Percentiles rank a stretch among this genome's conserved stretches.
These are phyloP conservation scores for Fusarium xyrophilum DNA, from an alignment of 2,329 filamentous ascomycete genomes.

Conservation along the genomic window DNA sequence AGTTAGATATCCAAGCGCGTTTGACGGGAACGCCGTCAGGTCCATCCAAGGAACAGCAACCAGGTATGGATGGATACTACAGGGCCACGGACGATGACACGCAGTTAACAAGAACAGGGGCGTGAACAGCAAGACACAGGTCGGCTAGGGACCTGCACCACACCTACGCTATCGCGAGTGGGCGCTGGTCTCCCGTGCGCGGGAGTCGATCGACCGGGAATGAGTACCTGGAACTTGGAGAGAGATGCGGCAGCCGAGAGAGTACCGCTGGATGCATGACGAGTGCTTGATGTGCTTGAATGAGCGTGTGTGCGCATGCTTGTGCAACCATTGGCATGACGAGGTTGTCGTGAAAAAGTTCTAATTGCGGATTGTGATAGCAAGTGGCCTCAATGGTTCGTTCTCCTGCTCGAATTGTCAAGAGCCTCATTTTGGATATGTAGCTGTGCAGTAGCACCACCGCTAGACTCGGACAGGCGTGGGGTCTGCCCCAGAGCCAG, in stretches of 20 bases:
- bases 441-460: conserved; percentile 11
- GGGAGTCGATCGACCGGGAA: conserved; percentile 29
- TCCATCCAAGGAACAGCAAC: conserved; percentile 18
- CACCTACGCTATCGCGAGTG: conserved; percentile 4
- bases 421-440: not conserved
- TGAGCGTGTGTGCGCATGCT: not conserved
- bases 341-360: conserved; percentile 5
- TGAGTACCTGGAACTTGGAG: conserved; percentile 19
- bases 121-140: conserved; percentile 15
- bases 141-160: conserved; percentile 12
- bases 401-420: not conserved
- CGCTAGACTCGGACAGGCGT: conserved; percentile 15
- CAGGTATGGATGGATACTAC: conserved; percentile 17
- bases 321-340: conserved; percentile 4
- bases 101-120: conserved; percentile 31
- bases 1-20: conserved; percentile 15
- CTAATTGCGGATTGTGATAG: conserved; percentile 2
- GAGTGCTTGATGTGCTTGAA: conserved; percentile 1
- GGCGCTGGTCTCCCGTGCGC: conserved; percentile 20
- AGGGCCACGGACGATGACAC: conserved; percentile 31
- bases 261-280: conserved; percentile 28
- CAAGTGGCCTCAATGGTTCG: conserved; percentile 14
- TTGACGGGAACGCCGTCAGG: conserved; percentile 27
- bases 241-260: conserved; percentile 30
- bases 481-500: conserved; percentile 33